These are phyloP conservation scores for Nakaseomyces glabratus DNA, from an alignment of 1,139 yeast genomes.

Conservation along the genomic window DNA sequence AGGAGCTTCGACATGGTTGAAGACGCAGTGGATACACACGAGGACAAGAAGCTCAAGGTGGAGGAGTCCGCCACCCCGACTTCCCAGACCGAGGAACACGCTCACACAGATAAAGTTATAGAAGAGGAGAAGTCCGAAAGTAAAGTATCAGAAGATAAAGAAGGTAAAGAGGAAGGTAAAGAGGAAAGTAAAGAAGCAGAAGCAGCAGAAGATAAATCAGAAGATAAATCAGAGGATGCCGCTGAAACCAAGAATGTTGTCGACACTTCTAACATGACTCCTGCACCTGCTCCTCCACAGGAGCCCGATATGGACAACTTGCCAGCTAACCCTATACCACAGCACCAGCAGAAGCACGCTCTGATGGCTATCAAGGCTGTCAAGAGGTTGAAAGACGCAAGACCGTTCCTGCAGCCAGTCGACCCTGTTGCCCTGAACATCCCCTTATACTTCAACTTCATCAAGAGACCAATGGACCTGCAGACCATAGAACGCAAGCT, in stretches of 20 bases:
- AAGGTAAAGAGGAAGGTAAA: constrained; percentile 1
- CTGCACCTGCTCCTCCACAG: constrained; percentile 64
- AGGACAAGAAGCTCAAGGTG: constrained; percentile 1
- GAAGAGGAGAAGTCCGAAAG: constrained; percentile 3
- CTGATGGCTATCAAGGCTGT: constrained; percentile 65
- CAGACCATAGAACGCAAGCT: constrained; percentile 82
- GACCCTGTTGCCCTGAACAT: constrained; percentile 81
- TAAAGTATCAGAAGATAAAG: background rate
- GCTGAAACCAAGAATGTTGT: constrained; percentile 2
- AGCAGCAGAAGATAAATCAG: constrained; percentile 1
- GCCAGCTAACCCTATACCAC: constrained; percentile 67
- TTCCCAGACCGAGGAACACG: constrained; percentile 8
- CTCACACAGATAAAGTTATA: background rate
- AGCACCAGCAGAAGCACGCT: constrained; percentile 64
- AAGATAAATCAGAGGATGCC: background rate
- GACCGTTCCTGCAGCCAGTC: constrained; percentile 83
- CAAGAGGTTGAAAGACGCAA: constrained; percentile 84
- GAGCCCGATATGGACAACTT: constrained; percentile 67
- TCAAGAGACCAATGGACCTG: constrained; percentile 87
- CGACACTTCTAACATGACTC: constrained; percentile 22
- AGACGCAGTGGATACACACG: background rate
- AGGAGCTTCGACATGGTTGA: constrained; percentile 1
- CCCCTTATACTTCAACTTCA: constrained; percentile 79
- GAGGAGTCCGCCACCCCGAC: constrained; percentile 23
- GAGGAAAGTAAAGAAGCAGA: background rate